Base-by-base conservation (phyloP, 2,329 filamentous ascomycete species). In the Furcasterigmium furcatum region DNA sequence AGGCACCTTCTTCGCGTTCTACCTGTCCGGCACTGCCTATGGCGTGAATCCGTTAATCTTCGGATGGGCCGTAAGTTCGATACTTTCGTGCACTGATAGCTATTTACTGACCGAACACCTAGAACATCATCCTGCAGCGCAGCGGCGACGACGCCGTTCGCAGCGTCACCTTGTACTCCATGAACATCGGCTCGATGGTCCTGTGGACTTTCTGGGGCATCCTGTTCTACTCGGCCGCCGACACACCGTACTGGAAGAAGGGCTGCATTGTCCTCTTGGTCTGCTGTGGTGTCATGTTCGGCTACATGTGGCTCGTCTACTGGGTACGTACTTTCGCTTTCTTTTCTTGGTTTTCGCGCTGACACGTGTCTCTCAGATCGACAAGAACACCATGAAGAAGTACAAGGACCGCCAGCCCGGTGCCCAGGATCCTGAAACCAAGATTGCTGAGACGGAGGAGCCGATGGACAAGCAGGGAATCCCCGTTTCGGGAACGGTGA, bases 141-240 rank as follows among this genome's bases (percentile, higher is more conserved):
- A 52, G 51, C 5, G 65, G 65, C 13, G 67, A 70, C 20, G 65
- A 71, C 46, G 64, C 66, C 2, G 54, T 60, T 3, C 51, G 67
- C 30, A 62, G 58, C 5, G 53, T 70, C 3, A 64, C 63, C 5
- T 52, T 70, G 1, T 67, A 66, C 25, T 53, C 59, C 10, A 69
- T 70, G 65, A 66, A 65, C 36, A 59, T 64, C 43, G 58, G 60
- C 12, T 62, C 65, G 13, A 58, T 62, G 13, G 58, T 66, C 3
- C 47, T 69, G n/a, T 69, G 65, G 41, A 64, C 65, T 0, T 68
- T 67, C 43, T 70, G 67, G 66, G 65, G 66, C 1, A 63, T 70
- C 21, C 52, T 57, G 1, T 44, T 70, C 9, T 68, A 67, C 44
- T 48, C 63, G 2, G 62, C 61, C 0, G 58, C 56, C 5, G 65